phyloP scores from a whole-genome alignment of 257 asterid species.

The Oldenlandia corymbosa region DNA sequence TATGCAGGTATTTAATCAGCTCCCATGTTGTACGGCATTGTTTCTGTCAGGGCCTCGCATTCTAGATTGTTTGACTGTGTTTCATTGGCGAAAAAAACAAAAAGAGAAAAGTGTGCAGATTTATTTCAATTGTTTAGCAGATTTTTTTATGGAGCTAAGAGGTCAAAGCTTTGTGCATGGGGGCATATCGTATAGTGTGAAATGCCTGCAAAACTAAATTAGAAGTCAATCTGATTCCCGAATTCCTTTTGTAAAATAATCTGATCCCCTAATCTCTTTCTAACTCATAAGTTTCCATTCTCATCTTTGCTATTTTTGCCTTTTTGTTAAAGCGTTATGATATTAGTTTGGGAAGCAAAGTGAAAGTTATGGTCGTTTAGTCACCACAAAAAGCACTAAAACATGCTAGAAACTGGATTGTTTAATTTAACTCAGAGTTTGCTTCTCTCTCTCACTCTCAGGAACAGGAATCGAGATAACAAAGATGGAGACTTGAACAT shows the following conservation, averaged over 20 bases:
- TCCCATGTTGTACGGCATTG: no score
- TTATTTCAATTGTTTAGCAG: background rate
- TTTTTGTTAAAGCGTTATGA: no score
- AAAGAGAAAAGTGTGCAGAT: background rate
- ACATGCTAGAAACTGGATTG: no score
- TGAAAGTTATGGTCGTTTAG: no score
- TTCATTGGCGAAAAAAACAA: background rate
- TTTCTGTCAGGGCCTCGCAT: background rate
- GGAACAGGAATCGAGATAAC: background rate
- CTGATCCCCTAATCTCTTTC: background rate
- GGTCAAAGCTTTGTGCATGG: background rate
- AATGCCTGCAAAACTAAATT: background rate
- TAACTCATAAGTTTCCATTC: no score
- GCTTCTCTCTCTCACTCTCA: background rate
- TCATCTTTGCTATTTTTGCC: no score
- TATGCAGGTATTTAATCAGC: background rate
- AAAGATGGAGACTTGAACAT: background rate
- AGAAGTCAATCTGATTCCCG: background rate
- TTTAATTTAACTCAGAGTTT: no score
- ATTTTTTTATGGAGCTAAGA: background rate
- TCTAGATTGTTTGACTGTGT: background rate
- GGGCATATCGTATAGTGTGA: no score
- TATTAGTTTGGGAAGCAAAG: no score
- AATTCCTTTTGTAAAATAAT: background rate
- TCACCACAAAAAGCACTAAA: no score